Conservation (phyloP, 1,139 yeast species). For the Saccharomycopsis phalli region DNA sequence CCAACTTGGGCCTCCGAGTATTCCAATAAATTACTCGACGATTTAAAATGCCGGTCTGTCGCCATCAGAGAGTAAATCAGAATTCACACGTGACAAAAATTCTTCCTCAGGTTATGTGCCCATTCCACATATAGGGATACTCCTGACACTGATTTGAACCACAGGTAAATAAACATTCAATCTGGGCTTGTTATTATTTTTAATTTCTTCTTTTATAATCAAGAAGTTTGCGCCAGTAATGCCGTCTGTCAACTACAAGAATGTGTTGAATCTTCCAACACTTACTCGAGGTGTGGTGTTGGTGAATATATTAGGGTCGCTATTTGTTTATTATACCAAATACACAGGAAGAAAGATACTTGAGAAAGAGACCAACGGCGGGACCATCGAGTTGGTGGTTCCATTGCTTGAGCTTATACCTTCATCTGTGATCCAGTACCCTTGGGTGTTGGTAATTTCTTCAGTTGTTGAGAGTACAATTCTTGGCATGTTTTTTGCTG, state of each 20-base stretch:
- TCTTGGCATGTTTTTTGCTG: conserved; percentile 41
- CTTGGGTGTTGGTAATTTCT: conserved; percentile 71
- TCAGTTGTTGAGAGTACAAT: conserved; percentile 62
- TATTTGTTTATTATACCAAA: conserved; percentile 29
- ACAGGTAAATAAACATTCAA: too few species aligned
- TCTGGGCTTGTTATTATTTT: conserved; percentile 22
- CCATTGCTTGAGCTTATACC: conserved; percentile 72
- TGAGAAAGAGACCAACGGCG: conserved; percentile 8
- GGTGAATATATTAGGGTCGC: conserved; percentile 28
- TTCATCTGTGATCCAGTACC: conserved; percentile 45
- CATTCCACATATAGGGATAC: too few species aligned
- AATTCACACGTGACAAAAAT: not conserved
- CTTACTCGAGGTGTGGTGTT: conserved; percentile 31
- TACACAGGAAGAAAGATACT: conserved; percentile 24
- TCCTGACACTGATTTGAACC: too few species aligned
- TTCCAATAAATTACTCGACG: conserved; percentile 13
- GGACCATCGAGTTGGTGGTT: conserved; percentile 27
- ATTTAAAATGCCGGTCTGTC: conserved; percentile 7
- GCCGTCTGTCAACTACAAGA: conserved; percentile 22
- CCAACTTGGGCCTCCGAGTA: not conserved
- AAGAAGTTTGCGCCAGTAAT: conserved; percentile 20
- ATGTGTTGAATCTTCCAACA: conserved; percentile 31
- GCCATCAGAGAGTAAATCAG: not conserved
- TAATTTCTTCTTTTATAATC: conserved; percentile 22
- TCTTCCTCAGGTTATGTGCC: too few species aligned